Percentiles rank a stretch among this genome's conserved stretches.
These are phyloP conservation scores for Cladosporium sphaerospermum DNA, from an alignment of 2,329 filamentous ascomycete genomes.

Conservation along the genomic window DNA sequence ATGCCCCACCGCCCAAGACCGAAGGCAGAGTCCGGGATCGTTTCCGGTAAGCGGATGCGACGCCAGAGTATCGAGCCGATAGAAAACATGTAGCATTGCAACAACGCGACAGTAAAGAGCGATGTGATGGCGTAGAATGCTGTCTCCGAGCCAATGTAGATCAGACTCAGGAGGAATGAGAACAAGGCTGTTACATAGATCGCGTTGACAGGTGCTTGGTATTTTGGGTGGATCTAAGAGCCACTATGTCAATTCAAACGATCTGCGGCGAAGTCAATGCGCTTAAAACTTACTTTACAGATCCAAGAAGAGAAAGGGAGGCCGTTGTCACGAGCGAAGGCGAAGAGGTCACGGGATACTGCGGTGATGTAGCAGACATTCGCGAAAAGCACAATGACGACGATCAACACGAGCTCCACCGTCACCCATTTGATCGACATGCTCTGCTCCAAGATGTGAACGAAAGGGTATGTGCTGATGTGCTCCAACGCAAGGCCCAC, in stretches of 20 bases:
- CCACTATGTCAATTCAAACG: neutral
- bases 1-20: conserved; percentile 17
- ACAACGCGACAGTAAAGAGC: conserved; percentile 20
- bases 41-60: conserved; percentile 17
- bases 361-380: conserved; percentile 23
- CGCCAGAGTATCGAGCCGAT: conserved; percentile 24
- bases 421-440: conserved; percentile 16
- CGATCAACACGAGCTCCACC: conserved; percentile 13
- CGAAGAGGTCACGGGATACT: conserved; percentile 17
- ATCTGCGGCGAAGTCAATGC: conserved; percentile 7
- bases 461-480: conserved; percentile 32
- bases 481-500: conserved; percentile 23
- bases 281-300: neutral
- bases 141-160: conserved; percentile 32
- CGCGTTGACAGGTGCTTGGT: conserved; percentile 17
- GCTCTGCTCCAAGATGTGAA: conserved; percentile 27
- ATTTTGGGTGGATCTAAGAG: conserved; percentile 10
- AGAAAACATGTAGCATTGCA: conserved; percentile 18
- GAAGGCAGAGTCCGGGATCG: conserved; percentile 1
- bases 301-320: conserved; percentile 32
- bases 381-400: conserved; percentile 24
- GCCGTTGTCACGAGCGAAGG: conserved; percentile 35
- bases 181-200: conserved; percentile 46
- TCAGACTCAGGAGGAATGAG: conserved; percentile 33
- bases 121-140: conserved; percentile 40